A percentile compares a stretch with the other conserved stretches of the same genome.
phyloP scores from a whole-genome alignment of 2,329 filamentous ascomycete species.

The Clonostachys chloroleuca region DNA sequence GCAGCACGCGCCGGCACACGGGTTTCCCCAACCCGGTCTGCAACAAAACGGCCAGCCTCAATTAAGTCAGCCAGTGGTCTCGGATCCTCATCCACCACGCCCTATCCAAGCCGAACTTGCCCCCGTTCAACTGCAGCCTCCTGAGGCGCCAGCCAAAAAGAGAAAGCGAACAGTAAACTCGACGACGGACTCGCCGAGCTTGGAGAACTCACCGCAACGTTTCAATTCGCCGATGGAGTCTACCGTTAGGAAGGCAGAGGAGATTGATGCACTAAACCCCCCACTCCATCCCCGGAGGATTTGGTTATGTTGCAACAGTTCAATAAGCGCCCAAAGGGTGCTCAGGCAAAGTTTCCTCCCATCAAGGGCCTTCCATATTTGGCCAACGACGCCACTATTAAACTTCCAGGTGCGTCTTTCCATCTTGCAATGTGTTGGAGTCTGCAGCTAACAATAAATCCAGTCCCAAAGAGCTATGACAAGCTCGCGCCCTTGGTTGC shows the following conservation, averaged over 20 bases:
- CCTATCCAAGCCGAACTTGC: too few species aligned
- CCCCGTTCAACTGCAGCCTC: too few species aligned
- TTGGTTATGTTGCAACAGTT: slow-evolving; percentile 28
- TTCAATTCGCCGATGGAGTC: slow-evolving; percentile 21
- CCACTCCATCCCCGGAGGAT: slow-evolving; percentile 24
- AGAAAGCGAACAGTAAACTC: slow-evolving; percentile 25
- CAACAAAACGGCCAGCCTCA: slow-evolving; percentile 12
- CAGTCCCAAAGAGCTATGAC: slow-evolving; percentile 36
- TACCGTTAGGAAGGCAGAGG: slow-evolving; percentile 22
- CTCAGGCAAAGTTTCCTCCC: slow-evolving; percentile 28
- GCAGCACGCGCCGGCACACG: slow-evolving; percentile 9
- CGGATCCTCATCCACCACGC: too few species aligned
- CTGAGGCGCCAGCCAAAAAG: slow-evolving; percentile 21
- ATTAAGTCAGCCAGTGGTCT: neutral
- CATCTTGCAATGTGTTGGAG: neutral
- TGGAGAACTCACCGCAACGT: slow-evolving; percentile 14
- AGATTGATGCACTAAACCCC: slow-evolving; percentile 22
- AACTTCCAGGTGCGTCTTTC: slow-evolving; percentile 23
- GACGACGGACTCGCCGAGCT: slow-evolving; percentile 8
- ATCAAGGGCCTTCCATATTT: slow-evolving; percentile 32
- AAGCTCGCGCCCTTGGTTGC: slow-evolving; percentile 37
- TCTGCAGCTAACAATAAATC: neutral
- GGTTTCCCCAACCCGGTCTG: slow-evolving; percentile 12
- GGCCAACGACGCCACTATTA: slow-evolving; percentile 29
- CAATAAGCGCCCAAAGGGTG: slow-evolving; percentile 26